Evolutionary conservation across 805 yeast genomes (phyloP).

Genomic region (Saccharomyces kudriavzevii): DNA sequence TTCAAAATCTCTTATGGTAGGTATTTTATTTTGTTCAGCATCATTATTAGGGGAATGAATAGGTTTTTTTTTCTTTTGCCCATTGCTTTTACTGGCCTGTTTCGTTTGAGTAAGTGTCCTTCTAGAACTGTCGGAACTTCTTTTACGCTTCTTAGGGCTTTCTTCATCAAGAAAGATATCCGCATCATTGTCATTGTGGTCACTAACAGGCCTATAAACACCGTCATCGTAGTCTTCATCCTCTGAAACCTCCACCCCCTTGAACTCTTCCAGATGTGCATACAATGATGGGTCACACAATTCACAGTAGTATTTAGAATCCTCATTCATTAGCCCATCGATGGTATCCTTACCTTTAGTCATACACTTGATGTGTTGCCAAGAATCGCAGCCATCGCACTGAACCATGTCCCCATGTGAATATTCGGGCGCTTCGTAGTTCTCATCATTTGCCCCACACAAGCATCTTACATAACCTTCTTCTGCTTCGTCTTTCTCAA

Average conservation of each 20-base stretch:
- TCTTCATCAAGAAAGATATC: slow-evolving; percentile 6
- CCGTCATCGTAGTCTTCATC: slow-evolving; percentile 4
- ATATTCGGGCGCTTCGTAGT: slow-evolving; percentile 51
- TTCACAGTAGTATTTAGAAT: slow-evolving; percentile 46
- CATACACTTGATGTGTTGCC: slow-evolving; percentile 68
- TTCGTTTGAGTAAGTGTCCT: not conserved
- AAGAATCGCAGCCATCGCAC: slow-evolving; percentile 57
- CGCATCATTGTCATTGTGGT: slow-evolving; percentile 7
- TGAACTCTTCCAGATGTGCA: slow-evolving; percentile 26
- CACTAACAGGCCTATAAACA: slow-evolving; percentile 1
- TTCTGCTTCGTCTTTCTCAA: slow-evolving; percentile 17
- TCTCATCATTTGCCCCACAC: slow-evolving; percentile 52
- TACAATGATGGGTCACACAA: slow-evolving; percentile 41
- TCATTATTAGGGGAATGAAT: not conserved
- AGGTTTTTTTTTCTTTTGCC: not conserved
- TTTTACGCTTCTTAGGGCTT: not conserved
- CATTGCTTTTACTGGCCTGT: not conserved
- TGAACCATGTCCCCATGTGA: slow-evolving; percentile 49
- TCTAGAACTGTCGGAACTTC: not conserved
- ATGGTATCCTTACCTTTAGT: slow-evolving; percentile 32
- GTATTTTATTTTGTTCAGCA: slow-evolving; percentile 3
- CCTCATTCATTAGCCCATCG: slow-evolving; percentile 27
- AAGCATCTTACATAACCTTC: slow-evolving; percentile 50
- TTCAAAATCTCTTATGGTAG: slow-evolving; percentile 6
- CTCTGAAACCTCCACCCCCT: slow-evolving; percentile 13